Evolutionary conservation across 352 stramenopile species (phyloP), one percentile per base, ranked within the genome.

Genomic region (Globisporangium ultimum): DNA sequence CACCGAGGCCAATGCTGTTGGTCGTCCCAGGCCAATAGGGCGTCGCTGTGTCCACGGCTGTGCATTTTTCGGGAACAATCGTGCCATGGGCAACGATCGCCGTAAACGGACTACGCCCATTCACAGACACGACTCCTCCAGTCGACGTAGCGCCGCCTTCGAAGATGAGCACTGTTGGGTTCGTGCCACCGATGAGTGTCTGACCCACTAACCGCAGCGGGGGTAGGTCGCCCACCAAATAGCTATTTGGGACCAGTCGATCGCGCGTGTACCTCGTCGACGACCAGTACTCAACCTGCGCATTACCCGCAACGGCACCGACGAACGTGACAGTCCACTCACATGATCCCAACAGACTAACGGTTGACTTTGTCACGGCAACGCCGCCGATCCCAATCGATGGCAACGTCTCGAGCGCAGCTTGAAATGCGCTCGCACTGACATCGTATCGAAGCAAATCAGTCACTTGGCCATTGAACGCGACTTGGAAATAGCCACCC

Each of bases 261-360:
- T 62, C 66, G 3, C 66, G 57, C 0, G 58, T 81, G 57, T 89
- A 94, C 17, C 72, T 55, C 10, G 66, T 71, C 1, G 83, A 93
- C 1, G 74, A 84, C 83, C 83, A 94, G 45, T 73, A 91, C 55
- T 84, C 82, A 17, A 74, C 64, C 50, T 94, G 85, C 0, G 53
- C n/a, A 0, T 49, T 70, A 8, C 85, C 85, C 1, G 50, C 10
- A 0, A 66, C 64, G 15, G 72, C 72, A 7, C 61, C 78, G 7
- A 87, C 24, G 55, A 93, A 95, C 3, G 76, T 87, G 46, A 95
- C 66, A 0, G 66, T 72, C 71, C 73, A 93, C 43, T 89, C 74
- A 14, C 56, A 74, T 2, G 62, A 57, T 2, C 53, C 60, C 32
- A 74, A 67, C 3, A 46, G 22, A 24, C 81, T 70, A n/a, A 71